Evolutionary conservation across 805 yeast genomes (phyloP), one percentile per base, ranked within the genome.

Genomic region (Starmera amethionina): DNA sequence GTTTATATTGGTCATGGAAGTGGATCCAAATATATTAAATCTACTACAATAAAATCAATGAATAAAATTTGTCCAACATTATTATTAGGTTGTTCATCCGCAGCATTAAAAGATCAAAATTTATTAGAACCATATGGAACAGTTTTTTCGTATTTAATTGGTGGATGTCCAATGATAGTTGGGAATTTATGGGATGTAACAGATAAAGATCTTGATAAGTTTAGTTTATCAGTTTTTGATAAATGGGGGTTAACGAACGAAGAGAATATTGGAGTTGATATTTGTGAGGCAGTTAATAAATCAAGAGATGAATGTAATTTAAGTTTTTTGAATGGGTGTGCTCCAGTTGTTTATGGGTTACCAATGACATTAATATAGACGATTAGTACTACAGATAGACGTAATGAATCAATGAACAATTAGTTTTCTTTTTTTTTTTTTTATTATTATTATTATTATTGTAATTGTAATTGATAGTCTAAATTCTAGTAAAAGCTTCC

Each of bases 121-220:
- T 55, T 68, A 8, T 67, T 82, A 42, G 86, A 79, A 46, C 80
- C 93, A 0, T 69, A 73, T 46, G 96, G 97, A 1, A 82, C 90
- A 3, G 73, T 87, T 0, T 71, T 74, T 48, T 77, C 83, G 38
- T 88, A 88, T 67, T 57, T 93, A 25, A 63, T 73, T 9, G 93
- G 88, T 18, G 95, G 95, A 0, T 75, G 86, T 37, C 93, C 95
- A 0, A 70, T 83, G 77, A 70, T 87, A 1, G 62, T 93, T 31
- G 96, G 86, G 0, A 87, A 86, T 51, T 60, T 93, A 42, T 93
- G 98, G 98, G 96, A 88, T 58, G 97, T 93, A 5, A 93, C 97
- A 0, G 97, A 93, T 59, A 88, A 84, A 48, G 99, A 93, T 57
- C 85, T 87, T 38, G 97, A 93, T 59, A 71, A 69, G 49, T 87